These are phyloP conservation scores for Arthrinium puccinioides DNA, from an alignment of 2,329 filamentous ascomycete species.

Conservation along the genomic window DNA sequence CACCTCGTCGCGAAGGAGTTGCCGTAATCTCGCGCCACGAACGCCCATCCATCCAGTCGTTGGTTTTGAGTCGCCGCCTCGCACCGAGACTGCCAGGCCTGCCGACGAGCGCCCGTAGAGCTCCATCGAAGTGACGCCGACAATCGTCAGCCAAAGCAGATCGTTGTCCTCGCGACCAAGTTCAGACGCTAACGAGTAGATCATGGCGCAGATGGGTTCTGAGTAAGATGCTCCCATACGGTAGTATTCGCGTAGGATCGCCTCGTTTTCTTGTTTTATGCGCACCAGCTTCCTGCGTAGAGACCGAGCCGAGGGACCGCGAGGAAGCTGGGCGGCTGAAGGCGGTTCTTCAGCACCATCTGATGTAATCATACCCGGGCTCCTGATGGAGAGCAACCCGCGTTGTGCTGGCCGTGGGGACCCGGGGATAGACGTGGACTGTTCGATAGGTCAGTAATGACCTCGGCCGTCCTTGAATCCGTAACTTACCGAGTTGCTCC, in stretches of 20 bases:
- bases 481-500: conserved; percentile 74
- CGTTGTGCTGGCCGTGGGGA: conserved; percentile 55
- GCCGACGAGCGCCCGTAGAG: conserved; percentile 81
- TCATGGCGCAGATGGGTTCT: conserved; percentile 87
- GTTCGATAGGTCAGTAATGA: not conserved
- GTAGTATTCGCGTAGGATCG: conserved; percentile 75
- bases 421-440: conserved; percentile 60
- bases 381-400: conserved; percentile 49
- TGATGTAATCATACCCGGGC: conserved; percentile 37
- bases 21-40: conserved; percentile 75
- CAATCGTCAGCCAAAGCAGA: conserved; percentile 87
- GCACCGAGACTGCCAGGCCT: conserved; percentile 59
- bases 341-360: conserved; percentile 46
- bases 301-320: conserved; percentile 61
- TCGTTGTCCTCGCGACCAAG: conserved; percentile 96
- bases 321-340: conserved; percentile 50
- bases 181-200: conserved; percentile 92
- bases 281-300: conserved; percentile 68
- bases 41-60: conserved; percentile 73
- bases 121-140: conserved; percentile 91
- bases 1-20: conserved; percentile 87
- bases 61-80: conserved; percentile 45
- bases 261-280: conserved; percentile 71
- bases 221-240: conserved; percentile 82
- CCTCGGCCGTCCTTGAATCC: not conserved